A percentile compares a stretch with the other conserved stretches of the same genome.
Conservation (phyloP, 2,329 filamentous ascomycete genomes). For the Orbilia blumenaviensis region DNA sequence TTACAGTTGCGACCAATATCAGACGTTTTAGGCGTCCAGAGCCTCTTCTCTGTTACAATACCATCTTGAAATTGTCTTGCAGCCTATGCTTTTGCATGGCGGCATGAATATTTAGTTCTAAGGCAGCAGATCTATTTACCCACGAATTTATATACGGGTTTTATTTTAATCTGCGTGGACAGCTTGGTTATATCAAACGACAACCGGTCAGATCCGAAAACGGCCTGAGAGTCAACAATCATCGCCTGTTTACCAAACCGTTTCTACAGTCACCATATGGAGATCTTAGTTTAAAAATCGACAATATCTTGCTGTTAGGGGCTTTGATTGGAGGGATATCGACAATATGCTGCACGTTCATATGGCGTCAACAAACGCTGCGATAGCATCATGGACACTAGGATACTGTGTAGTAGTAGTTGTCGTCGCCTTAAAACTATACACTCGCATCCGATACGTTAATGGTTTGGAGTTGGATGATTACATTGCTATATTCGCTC, state of each 20-base stretch:
- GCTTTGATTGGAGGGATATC: background rate
- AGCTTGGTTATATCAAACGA: no score
- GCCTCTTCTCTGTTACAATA: background rate
- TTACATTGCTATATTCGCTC: constrained; percentile 25
- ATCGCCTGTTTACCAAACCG: no score
- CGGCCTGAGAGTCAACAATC: no score
- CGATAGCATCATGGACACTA: constrained; percentile 33
- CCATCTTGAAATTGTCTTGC: constrained; percentile 7
- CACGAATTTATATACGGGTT: no score
- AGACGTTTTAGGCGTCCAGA: constrained; percentile 6
- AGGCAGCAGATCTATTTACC: no score
- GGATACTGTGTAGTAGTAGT: constrained; percentile 12
- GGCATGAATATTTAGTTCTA: background rate
- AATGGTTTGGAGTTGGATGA: constrained; percentile 39
- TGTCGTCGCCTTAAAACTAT: constrained; percentile 28
- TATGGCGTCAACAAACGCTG: constrained; percentile 34
- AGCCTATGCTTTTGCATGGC: constrained; percentile 16
- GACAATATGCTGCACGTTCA: background rate
- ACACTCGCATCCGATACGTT: constrained; percentile 42
- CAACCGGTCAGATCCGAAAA: no score
- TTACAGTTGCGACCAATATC: constrained; percentile 2
- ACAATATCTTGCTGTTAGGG: background rate
- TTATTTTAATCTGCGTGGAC: no score
- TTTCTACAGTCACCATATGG: no score
- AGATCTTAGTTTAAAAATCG: no score